Evolutionary conservation across 805 yeast species (phyloP).

Genomic region (Spathaspora girioi): DNA sequence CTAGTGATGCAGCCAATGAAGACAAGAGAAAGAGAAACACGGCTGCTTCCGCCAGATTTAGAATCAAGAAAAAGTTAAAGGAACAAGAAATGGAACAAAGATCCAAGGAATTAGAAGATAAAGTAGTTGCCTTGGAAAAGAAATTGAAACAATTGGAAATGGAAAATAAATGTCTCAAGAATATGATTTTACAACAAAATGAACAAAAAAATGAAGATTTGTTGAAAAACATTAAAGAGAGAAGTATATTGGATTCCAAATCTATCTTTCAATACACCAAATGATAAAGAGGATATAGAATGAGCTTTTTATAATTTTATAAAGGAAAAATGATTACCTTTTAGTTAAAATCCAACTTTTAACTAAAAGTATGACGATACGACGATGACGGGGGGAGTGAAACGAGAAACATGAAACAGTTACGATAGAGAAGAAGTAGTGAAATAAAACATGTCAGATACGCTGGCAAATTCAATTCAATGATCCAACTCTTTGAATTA

Average conservation of each 20-base stretch:
- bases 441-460: background rate
- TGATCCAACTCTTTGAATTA: constrained; percentile 30
- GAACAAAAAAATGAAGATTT: constrained; percentile 52
- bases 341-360: constrained; percentile 19
- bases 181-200: constrained; percentile 78
- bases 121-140: constrained; percentile 62
- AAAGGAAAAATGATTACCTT: background rate
- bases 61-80: constrained; percentile 86
- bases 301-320: background rate
- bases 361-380: constrained; percentile 5
- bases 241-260: constrained; percentile 36
- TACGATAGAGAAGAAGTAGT: background rate
- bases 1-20: constrained; percentile 34
- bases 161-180: constrained; percentile 86
- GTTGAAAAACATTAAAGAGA: constrained; percentile 48
- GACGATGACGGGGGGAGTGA: background rate
- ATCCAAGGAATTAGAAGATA: constrained; percentile 67
- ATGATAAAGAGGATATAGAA: constrained; percentile 9
- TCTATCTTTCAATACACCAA: constrained; percentile 29
- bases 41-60: constrained; percentile 91
- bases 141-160: constrained; percentile 81
- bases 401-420: background rate
- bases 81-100: constrained; percentile 87
- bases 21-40: constrained; percentile 87
- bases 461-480: constrained; percentile 1